Evolutionary conservation across 1,139 yeast species (phyloP), one percentile per base, ranked within the genome.

Genomic region (Pichia sp.): DNA sequence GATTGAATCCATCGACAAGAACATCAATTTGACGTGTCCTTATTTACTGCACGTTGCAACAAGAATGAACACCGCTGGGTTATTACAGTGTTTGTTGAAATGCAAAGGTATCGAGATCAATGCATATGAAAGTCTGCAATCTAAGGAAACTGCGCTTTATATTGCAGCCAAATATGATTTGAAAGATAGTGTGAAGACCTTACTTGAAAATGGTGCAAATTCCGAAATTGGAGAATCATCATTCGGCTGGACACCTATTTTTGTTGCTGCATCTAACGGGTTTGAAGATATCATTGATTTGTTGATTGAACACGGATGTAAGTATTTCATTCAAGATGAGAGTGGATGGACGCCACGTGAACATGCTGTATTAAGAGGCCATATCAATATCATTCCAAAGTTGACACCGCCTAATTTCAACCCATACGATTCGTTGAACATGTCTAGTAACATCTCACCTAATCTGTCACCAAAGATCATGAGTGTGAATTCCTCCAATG

Each of bases 301-400:
- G 10, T 71, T 93, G 51, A 66, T 84, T 28, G 69, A 70, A 0
- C 65, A 73, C 40, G 81, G 80, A 8, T 83, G 87, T 12, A 70
- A 73, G 20, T 77, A 69, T 47, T 77, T 79, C 44, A 68, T 74
- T 41, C 76, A 77, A 19, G 99, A 93, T 67, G 85, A 80, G 45
- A 85, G 96, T 37, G 98, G 98, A 0, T 93, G 98, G 98, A 81
- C 91, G 21, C 96, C 98, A 9, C 83, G 89, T 82, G 99, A 93
- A 60, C 98, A 93, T 66, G 97, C 98, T 0, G 84, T 89, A 48
- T 72, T 93, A 43, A 76, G 98, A 58, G 99, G 99, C 10, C 96
- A 90, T 65, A 69, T 91, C 52, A 75, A 71, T 2, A 79, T 88
- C 22, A 83, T 95, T 2, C 80, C 79, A 45, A 58, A 80, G 57